Percentiles rank a stretch among this genome's conserved stretches.
These are phyloP conservation scores for Candida insectorum DNA, from an alignment of 805 yeast genomes.

Conservation along the genomic window DNA sequence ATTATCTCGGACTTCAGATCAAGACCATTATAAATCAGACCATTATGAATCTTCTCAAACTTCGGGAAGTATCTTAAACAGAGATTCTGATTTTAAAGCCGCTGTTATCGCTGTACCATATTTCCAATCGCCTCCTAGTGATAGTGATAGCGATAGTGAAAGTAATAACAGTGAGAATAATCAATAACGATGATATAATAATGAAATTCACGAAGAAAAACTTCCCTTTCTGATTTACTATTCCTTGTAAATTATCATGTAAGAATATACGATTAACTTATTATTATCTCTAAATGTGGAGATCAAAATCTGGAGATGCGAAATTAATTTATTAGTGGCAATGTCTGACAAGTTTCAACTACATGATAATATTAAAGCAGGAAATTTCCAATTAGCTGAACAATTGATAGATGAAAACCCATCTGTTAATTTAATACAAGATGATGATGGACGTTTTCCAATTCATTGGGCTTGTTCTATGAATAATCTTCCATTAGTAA, in stretches of 20 bases:
- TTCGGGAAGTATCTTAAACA: slow-evolving; percentile 12
- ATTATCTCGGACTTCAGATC: not conserved
- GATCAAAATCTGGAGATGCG: not conserved
- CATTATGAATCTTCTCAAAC: slow-evolving; percentile 18
- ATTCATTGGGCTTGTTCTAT: slow-evolving; percentile 86
- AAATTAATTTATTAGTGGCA: not conserved
- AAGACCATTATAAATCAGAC: slow-evolving; percentile 9
- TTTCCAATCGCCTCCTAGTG: slow-evolving; percentile 36
- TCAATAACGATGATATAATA: not conserved
- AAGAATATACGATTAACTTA: not conserved
- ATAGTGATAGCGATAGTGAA: slow-evolving; percentile 24
- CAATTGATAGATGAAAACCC: slow-evolving; percentile 51
- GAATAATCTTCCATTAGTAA: slow-evolving; percentile 43
- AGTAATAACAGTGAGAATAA: slow-evolving; percentile 3
- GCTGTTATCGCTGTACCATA: slow-evolving; percentile 37
- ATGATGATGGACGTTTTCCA: slow-evolving; percentile 76
- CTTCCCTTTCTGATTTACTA: no score
- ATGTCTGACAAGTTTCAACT: slow-evolving; percentile 21
- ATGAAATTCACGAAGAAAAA: not conserved
- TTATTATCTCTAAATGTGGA: no score
- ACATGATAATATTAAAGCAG: slow-evolving; percentile 67
- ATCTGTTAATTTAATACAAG: slow-evolving; percentile 44
- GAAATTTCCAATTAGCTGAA: slow-evolving; percentile 49
- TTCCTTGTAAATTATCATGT: no score
- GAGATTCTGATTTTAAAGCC: slow-evolving; percentile 7